Base-by-base conservation (phyloP, 805 yeast species). In the Myxozyma monticola region DNA sequence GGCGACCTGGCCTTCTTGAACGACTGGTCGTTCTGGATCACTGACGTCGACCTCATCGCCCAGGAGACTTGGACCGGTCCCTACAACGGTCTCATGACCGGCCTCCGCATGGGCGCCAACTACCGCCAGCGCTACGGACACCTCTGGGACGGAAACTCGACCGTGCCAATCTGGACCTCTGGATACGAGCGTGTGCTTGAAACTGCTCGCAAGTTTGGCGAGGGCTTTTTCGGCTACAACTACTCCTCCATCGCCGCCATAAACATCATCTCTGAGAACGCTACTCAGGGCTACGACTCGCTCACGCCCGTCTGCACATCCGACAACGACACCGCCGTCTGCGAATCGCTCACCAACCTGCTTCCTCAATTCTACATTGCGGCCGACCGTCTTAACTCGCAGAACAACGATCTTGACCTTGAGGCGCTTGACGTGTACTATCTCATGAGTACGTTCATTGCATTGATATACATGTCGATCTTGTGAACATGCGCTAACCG, bases 191-290 rank as follows among this genome's bases (percentile, higher is more conserved):
- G 88, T 54, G 78, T 79, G 28, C 73, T 75, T 51, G 79, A 76
- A 51, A 77, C 84, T 33, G 78, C 85, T 6, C 64, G 71, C 24
- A 68, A 71, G 60, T 83, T 82, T 62, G 79, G 83, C 8, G 69
- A 76, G 57, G 88, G 87, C 0, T 82, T 84, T 65, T 70, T 79
- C 58, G 77, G 77, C 9, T 71, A 70, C 44, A 65, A 71, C 49
- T 73, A 69, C 61, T 64, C 72, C 15, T 51, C 64, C 24, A 63
- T 64, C 29, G 68, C 73, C 15, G 69, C 65, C 24, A 60, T 77
- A 36, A 60, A 70, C 29, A 67, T 76, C 10, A 59, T 81, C 21
- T 71, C 73, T 37, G 88, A 83, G 62, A 68, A 68, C 41, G 65
- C 62, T 8, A 54, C 60, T 3, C 71, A 69, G 62, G 88, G 88